phyloP scores from a whole-genome alignment of 2,329 filamentous ascomycete genomes.

The Lojkania enalia region DNA sequence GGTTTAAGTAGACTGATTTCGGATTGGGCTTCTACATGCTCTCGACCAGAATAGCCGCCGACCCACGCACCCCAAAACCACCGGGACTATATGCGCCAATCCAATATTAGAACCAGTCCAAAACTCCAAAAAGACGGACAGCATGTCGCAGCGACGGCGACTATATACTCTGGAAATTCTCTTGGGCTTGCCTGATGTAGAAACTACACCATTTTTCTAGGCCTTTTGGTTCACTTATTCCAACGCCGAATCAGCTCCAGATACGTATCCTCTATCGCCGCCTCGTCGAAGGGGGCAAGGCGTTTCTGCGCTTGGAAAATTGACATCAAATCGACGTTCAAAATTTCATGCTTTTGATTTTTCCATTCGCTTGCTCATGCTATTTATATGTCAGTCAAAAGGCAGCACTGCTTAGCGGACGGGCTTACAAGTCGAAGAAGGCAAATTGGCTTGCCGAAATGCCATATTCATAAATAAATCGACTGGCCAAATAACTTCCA shows the following conservation, averaged over 20 bases:
- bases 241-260: slow-evolving; percentile 5
- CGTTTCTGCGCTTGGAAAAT: slow-evolving; percentile 1
- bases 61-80: slow-evolving; percentile 6
- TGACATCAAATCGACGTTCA: slow-evolving; percentile 1
- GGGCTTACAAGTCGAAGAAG: slow-evolving; percentile 94
- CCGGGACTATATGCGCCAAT: slow-evolving; percentile 11
- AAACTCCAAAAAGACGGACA: slow-evolving; percentile 3
- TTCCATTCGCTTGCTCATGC: slow-evolving; percentile 54
- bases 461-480: slow-evolving; percentile 95
- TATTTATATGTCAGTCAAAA: slow-evolving; percentile 14
- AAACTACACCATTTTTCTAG: slow-evolving; percentile 1
- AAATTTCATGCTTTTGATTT: slow-evolving; percentile 30
- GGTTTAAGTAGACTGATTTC: too few relatives aligned
- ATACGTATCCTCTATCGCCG: slow-evolving; percentile 1
- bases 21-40: neutral
- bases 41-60: slow-evolving; percentile 13
- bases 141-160: neutral
- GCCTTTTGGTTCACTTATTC: slow-evolving; percentile 8
- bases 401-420: neutral
- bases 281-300: too few relatives aligned
- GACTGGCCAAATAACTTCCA: slow-evolving; percentile 89
- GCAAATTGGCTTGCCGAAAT: slow-evolving; percentile 93
- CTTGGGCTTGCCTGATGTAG: neutral
- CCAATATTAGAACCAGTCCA: slow-evolving; percentile 2
- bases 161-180: neutral